Evolutionary conservation across 768 basidiomycete genomes (phyloP), one percentile per base, ranked within the genome.

Genomic region (Calocera cornea): DNA sequence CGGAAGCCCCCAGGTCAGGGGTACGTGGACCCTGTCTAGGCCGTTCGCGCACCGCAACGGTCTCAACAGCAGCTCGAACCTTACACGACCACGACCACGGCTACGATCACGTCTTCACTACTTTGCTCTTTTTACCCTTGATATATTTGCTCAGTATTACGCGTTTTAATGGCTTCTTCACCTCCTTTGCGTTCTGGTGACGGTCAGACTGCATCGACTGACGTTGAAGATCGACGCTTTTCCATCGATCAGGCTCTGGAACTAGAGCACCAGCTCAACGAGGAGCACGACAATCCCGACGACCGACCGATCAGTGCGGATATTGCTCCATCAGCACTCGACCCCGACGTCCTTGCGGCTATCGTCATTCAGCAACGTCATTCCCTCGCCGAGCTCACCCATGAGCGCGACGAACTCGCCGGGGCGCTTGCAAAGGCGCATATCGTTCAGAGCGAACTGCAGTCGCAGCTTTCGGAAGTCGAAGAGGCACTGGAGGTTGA

Each of bases 331-430:
- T 29, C 54, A 60, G 54, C 10, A 10, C 80, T 91, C 54, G 91
- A 93, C 74, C 83, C 88, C 5, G 82, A 87, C 24, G 82, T 93
- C 41, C 82, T 93, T 34, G 85, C 87, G 7, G 87, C 89, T 69
- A 86, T 92, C 71, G 79, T 93, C 63, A 86, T 84, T 49, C 84
- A 89, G 73, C 81, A 93, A 65, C 84, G 87, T 64, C 78, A 84
- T n/a, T 83, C 83, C 24, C 75, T 92, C 64, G 77, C 80, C 1
- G 84, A 86, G 34, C 78, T 86, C 68, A 83, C 86, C 38, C 84
- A 82, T 72, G 89, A 92, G 73, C 85, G 88, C 65, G 88, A 92
- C 73, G 84, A 86, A 19, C 78, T 92, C 47, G 75, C 82, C 40
- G 76, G 79, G 54, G 72, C 84, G 50, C 76, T 92, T 27, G 77